These are phyloP conservation scores for Papiliotrema laurentii DNA, from an alignment of 1,284 basidiomycete genomes.

Conservation along the genomic window DNA sequence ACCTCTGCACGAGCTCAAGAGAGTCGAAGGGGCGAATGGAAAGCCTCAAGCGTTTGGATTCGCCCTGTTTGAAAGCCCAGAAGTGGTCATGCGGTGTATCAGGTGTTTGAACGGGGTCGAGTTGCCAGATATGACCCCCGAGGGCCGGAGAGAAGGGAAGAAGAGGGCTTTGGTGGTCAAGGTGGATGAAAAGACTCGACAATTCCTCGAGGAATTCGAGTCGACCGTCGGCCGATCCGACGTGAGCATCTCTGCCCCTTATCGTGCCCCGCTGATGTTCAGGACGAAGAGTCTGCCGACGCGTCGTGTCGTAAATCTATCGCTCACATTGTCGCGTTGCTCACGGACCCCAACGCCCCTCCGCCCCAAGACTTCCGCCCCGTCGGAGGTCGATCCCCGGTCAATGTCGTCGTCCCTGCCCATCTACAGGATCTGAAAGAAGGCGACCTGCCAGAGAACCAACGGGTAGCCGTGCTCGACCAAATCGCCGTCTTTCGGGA, in stretches of 20 bases:
- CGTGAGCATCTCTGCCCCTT: constrained; percentile 52
- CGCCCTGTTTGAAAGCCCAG: constrained; percentile 84
- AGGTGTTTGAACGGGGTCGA: constrained; percentile 76
- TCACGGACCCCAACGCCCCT: constrained; percentile 42
- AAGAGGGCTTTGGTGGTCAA: constrained; percentile 86
- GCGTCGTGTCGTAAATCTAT: constrained; percentile 39
- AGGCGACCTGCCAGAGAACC: constrained; percentile 91
- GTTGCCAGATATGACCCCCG: constrained; percentile 69
- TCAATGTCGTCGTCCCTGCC: constrained; percentile 69
- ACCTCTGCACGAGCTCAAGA: constrained; percentile 77
- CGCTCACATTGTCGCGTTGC: constrained; percentile 39
- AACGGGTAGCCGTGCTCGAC: constrained; percentile 84
- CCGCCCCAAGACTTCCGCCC: constrained; percentile 53
- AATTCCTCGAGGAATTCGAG: constrained; percentile 77
- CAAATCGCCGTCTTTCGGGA: constrained; percentile 93
- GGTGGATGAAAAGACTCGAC: constrained; percentile 86
- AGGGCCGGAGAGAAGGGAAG: constrained; percentile 57
- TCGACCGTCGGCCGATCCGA: constrained; percentile 72
- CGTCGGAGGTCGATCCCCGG: constrained; percentile 46
- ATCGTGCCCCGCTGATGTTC: background rate
- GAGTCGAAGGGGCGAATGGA: constrained; percentile 79
- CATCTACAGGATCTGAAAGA: constrained; percentile 93
- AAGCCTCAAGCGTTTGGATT: constrained; percentile 95
- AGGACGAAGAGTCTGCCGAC: constrained; percentile 48
- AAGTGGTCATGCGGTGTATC: constrained; percentile 77